phyloP scores from a whole-genome alignment of 2,329 filamentous ascomycete genomes.

The Colletotrichum sojae region DNA sequence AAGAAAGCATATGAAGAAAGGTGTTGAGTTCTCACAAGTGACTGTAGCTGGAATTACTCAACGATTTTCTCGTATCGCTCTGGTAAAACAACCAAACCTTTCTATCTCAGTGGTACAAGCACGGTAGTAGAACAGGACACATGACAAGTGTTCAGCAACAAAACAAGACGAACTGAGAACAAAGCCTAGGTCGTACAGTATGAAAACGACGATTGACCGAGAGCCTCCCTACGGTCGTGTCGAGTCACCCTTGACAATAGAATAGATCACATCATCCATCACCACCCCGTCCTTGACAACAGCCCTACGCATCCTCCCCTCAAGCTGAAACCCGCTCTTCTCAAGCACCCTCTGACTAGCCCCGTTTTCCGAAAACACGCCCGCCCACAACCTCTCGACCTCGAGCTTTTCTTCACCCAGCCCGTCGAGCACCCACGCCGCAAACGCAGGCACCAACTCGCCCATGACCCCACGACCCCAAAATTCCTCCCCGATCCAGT shows the following conservation, averaged over 20 bases:
- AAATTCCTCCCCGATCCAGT: constrained; percentile 58
- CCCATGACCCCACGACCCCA: constrained; percentile 63
- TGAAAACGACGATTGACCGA: no score
- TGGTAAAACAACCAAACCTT: no score
- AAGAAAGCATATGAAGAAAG: no score
- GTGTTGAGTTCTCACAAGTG: no score
- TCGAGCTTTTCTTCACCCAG: constrained; percentile 43
- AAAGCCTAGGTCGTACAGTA: no score
- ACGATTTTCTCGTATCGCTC: no score
- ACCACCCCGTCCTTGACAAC: constrained; percentile 58
- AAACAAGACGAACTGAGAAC: no score
- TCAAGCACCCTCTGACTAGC: constrained; percentile 58
- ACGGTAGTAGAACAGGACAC: no score
- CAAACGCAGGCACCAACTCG: constrained; percentile 55
- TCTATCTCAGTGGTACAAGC: no score
- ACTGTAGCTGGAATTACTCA: no score
- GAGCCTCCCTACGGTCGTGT: background rate
- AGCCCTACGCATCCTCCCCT: constrained; percentile 59
- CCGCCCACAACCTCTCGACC: constrained; percentile 59
- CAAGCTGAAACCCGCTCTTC: constrained; percentile 58
- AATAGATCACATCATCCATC: constrained; percentile 55
- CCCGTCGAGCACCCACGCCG: constrained; percentile 61
- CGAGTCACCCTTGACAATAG: constrained; percentile 55
- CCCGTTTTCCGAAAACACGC: constrained; percentile 54
- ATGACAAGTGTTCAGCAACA: no score